Evolutionary conservation across 495 filamentous ascomycete genomes (phyloP), one percentile per base, ranked within the genome.

Genomic region (Penicillium tannophilum): DNA sequence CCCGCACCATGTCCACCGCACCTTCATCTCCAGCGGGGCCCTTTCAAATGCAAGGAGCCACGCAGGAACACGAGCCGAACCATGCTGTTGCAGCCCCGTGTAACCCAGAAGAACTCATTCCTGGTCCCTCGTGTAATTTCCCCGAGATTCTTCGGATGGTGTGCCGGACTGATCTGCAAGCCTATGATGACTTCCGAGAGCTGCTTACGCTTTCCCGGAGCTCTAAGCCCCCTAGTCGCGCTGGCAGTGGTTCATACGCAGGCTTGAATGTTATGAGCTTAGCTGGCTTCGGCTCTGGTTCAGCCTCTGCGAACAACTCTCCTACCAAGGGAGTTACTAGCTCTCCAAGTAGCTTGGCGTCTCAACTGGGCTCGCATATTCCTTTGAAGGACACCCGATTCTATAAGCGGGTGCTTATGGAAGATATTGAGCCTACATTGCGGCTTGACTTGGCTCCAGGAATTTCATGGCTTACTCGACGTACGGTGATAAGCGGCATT

Each of bases 381-480:
- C 80, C 86, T 9, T 74, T 98, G 45, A 96, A 96, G 65, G 94
- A 97, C 54, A 91, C 89, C 4, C 89, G 88, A 59, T 98, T 97
- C 71, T 98, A 92, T 74, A 98, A 98, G 72, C 86, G 94, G 20
- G 84, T 82, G 6, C 72, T 97, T 12, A 78, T 84, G 52, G 94
- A 98, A 70, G 94, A 98, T 72, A 89, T 98, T 54, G 94, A 98
- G 73, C 94, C 94, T 3, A 96, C 94, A 0, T 74, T 98, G 19
- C 84, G 94, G 42, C 82, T 98, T 5, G 94, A 98, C 72, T 81
- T 82, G 6, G 91, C 94, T 0, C 93, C 94, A 1, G 92, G 93
- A 0, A 85, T 98, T 39, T 95, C 91, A 20, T 98, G 93, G 91
- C 83, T 98, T 24, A 91, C 90, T 24, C 87, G 93, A 30, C 86